phyloP scores from a whole-genome alignment of 2,329 filamentous ascomycete genomes.

The Westerdykella aurantiaca region DNA sequence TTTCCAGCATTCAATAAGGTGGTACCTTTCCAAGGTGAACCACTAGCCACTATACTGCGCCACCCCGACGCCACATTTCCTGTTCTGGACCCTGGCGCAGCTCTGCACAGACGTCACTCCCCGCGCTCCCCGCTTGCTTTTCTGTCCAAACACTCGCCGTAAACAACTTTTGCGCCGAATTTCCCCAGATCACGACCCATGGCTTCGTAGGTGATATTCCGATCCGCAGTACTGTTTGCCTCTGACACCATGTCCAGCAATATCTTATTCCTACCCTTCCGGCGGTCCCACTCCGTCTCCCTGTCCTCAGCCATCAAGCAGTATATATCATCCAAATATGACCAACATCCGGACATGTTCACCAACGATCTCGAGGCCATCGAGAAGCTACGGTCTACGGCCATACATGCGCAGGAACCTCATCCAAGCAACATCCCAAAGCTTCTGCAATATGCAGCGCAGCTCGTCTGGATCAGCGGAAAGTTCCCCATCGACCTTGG shows the following conservation, averaged over 20 bases:
- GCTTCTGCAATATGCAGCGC: conserved; percentile 84
- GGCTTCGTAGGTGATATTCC: conserved; percentile 21
- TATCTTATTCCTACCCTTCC: conserved; percentile 78
- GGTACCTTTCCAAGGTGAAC: too few relatives aligned
- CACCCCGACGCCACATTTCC: too few relatives aligned
- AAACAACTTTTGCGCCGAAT: conserved; percentile 11
- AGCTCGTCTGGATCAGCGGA: conserved; percentile 85
- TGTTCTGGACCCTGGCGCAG: too few relatives aligned
- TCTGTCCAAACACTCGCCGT: conserved; percentile 7
- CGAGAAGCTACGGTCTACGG: conserved; percentile 74
- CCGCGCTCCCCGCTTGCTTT: conserved; percentile 7
- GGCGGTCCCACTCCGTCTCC: conserved; percentile 72
- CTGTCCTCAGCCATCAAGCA: conserved; percentile 79
- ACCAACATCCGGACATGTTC: conserved; percentile 98
- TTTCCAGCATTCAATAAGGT: too few relatives aligned
- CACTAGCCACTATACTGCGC: too few relatives aligned
- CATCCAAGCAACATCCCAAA: conserved; percentile 81
- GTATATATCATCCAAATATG: conserved; percentile 97
- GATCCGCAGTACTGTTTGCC: not conserved
- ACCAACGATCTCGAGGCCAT: conserved; percentile 80
- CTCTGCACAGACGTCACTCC: conserved; percentile 5
- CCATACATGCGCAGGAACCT: conserved; percentile 82
- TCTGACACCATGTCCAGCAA: conserved; percentile 40
- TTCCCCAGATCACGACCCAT: conserved; percentile 9
- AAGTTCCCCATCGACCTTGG: conserved; percentile 98